These are phyloP conservation scores for Hymenoscyphus salicellus DNA, from an alignment of 2,329 filamentous ascomycete genomes.

Conservation along the genomic window DNA sequence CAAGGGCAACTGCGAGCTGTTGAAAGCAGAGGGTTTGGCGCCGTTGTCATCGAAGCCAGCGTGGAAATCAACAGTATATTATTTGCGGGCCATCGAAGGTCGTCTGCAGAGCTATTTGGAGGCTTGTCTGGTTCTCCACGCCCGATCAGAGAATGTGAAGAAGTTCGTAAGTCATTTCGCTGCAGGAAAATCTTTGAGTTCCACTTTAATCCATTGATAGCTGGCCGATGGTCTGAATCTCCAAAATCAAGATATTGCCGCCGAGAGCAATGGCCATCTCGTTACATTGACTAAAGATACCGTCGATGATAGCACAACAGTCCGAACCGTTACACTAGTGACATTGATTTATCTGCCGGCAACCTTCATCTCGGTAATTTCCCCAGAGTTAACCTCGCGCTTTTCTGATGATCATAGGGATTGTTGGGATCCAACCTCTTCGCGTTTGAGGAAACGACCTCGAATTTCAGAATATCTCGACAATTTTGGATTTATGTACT, in stretches of 20 bases:
- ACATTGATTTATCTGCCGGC: conserved; percentile 36
- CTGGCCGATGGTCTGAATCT: conserved; percentile 14
- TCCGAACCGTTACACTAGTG: conserved; percentile 34
- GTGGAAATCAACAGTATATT: neutral
- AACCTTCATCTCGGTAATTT: conserved; percentile 28
- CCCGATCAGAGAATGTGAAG: neutral
- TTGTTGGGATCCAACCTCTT: conserved; percentile 39
- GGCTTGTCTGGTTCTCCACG: neutral
- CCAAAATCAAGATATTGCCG: conserved; percentile 16
- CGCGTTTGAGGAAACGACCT: conserved; percentile 24
- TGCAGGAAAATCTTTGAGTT: neutral
- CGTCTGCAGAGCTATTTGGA: neutral
- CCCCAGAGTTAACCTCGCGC: neutral
- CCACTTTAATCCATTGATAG: neutral
- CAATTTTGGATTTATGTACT: conserved; percentile 38
- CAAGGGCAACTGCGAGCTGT: no score
- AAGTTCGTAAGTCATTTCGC: neutral
- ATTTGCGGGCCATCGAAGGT: neutral
- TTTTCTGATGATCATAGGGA: neutral
- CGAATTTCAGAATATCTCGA: conserved; percentile 22
- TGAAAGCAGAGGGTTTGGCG: no score
- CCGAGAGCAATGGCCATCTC: conserved; percentile 18
- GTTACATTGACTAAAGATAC: conserved; percentile 32
- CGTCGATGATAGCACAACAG: conserved; percentile 32
- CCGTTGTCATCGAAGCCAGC: conserved; percentile 5